Evolutionary conservation across 768 basidiomycete genomes (phyloP).

Genomic region (Kwoniella sp.): DNA sequence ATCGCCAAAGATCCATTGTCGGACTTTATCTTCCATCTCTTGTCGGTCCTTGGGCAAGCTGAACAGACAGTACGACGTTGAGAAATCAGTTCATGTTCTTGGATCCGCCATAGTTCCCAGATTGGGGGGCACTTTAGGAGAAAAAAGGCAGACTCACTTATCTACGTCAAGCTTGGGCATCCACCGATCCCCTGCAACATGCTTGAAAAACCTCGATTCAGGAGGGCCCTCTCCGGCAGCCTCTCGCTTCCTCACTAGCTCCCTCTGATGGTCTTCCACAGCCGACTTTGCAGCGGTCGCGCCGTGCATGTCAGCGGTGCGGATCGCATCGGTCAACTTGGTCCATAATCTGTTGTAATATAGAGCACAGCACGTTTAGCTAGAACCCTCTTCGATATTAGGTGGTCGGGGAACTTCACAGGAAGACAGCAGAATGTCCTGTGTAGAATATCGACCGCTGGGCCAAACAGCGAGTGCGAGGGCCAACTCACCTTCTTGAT

Average conservation of each 20-base stretch:
- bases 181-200: constrained; percentile 72
- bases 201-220: constrained; percentile 78
- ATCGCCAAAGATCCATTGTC: constrained; percentile 72
- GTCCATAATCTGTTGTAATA: constrained; percentile 78
- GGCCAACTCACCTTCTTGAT: constrained; percentile 69
- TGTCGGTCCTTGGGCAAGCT: constrained; percentile 74
- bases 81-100: background rate
- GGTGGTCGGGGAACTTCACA: no score
- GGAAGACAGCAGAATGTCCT: background rate
- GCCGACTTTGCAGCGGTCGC: constrained; percentile 86
- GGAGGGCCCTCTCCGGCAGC: constrained; percentile 67
- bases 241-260: constrained; percentile 72
- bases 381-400: no score
- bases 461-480: background rate
- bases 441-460: background rate
- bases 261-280: constrained; percentile 91
- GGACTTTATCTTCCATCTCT: constrained; percentile 68
- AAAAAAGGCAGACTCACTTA: no score
- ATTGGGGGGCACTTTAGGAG: no score
- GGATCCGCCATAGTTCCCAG: no score
- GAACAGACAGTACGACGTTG: background rate
- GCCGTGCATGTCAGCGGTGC: constrained; percentile 85
- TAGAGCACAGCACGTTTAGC: no score
- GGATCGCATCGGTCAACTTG: constrained; percentile 80
- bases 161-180: constrained; percentile 68